Evolutionary conservation across 116 monocot genomes (phyloP).

Genomic region (Thalassia testudinum): DNA sequence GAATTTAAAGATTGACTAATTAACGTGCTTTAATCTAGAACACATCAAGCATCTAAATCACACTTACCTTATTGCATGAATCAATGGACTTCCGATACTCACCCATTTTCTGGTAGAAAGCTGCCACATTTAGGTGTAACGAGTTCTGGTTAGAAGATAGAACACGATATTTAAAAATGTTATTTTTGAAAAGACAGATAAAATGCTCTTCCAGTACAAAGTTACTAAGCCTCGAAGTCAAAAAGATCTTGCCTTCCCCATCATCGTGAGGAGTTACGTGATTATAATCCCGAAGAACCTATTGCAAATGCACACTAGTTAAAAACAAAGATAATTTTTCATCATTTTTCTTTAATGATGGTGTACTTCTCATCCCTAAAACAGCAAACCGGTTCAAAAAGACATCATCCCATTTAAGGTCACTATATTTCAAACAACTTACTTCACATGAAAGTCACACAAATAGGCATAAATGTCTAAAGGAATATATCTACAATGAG

Average conservation of each 20-base stretch:
- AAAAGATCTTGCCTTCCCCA: conserved; percentile 78
- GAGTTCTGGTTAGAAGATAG: conserved; percentile 27
- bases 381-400: too few species aligned
- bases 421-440: too few species aligned
- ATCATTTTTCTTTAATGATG: too few species aligned
- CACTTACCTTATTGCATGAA: conserved; percentile 68
- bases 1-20: neutral
- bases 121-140: conserved; percentile 86
- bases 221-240: conserved; percentile 73
- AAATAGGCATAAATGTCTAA: too few species aligned
- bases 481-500: too few species aligned
- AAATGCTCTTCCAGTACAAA: too few species aligned
- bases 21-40: neutral
- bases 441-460: too few species aligned
- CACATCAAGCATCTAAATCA: neutral
- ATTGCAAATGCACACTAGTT: neutral
- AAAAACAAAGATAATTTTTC: too few species aligned
- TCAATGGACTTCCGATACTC: conserved; percentile 82
- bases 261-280: conserved; percentile 94
- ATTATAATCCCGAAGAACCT: conserved; percentile 93
- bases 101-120: conserved; percentile 86
- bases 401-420: too few species aligned
- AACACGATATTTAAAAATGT: too few species aligned
- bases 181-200: too few species aligned
- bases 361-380: too few species aligned